Evolutionary conservation across 2,329 filamentous ascomycete genomes (phyloP), one percentile per base, ranked within the genome.

Genomic region (Colletotrichum gigasporum): DNA sequence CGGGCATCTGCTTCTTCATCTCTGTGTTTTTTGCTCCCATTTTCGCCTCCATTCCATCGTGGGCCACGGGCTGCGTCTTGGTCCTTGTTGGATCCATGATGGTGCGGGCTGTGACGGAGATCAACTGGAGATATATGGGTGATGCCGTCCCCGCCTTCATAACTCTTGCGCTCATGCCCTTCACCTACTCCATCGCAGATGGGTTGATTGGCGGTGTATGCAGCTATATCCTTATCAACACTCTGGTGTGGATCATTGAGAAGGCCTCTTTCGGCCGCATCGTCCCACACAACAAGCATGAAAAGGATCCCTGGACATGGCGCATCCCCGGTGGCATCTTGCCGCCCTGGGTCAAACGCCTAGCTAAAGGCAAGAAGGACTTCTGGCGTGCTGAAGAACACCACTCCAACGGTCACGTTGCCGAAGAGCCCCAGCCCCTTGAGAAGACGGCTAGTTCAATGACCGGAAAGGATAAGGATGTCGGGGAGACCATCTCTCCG

Each of bases 11-110:
- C 79, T 97, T 97, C 82, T 91, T 97, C 80, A 87, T 96, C 73
- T 88, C 91, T 61, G 86, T 96, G 66, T 96, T 96, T 83, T 96
- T 96, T 74, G 93, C 93, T 0, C 93, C 93, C 0, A 95, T 96
- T 61, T 96, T 96, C 73, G 93, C 93, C 9, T 94, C 91, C 0
- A 96, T 96, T 62, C 93, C 93, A 4, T 90, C 93, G 0, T 96
- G 92, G 92, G 93, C 93, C 3, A 97, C 93, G 0, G 93, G 93
- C 48, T 94, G 91, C 74, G 94, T 94, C n/a, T 85, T 96, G 24
- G 85, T 97, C 69, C 88, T 97, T 37, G 92, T 97, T 57, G 93
- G 93, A n/a, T 89, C 90, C 18, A 90, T 96, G 85, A 96, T 96
- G 93, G 88, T 90, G 60, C 86, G 88, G 66, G 85, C 91, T 1